Evolutionary conservation across 306 rosid species (phyloP).

Genomic region (Castanospermum australe): DNA sequence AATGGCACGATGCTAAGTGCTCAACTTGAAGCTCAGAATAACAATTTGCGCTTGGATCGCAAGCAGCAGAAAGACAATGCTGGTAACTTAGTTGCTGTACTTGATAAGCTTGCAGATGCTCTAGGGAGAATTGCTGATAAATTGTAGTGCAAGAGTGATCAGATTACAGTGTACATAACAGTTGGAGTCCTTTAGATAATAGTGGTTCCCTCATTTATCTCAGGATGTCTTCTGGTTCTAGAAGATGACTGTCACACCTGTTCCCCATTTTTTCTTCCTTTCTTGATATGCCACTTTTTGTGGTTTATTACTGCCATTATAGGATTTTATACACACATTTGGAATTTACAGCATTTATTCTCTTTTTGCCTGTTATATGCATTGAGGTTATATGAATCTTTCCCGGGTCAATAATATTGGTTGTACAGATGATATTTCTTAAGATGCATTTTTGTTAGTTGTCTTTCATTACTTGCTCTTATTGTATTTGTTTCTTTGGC

Average conservation of each 20-base stretch:
- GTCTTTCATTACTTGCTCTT: background rate
- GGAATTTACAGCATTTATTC: constrained; percentile 40
- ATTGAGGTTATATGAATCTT: constrained; percentile 31
- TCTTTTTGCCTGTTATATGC: constrained; percentile 16
- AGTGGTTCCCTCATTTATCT: constrained; percentile 42
- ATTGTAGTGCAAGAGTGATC: constrained; percentile 48
- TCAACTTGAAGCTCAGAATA: constrained; percentile 79
- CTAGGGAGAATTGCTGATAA: constrained; percentile 91
- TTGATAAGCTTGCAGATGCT: constrained; percentile 92
- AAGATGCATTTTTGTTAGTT: constrained; percentile 14
- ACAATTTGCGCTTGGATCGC: constrained; percentile 67
- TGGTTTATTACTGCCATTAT: constrained; percentile 38
- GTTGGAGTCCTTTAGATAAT: constrained; percentile 34
- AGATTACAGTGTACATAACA: constrained; percentile 59
- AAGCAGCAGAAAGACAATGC: constrained; percentile 84
- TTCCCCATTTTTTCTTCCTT: constrained; percentile 5
- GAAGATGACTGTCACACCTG: constrained; percentile 29
- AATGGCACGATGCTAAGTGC: constrained; percentile 74
- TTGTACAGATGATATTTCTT: constrained; percentile 31
- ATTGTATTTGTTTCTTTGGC: background rate
- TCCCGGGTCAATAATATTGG: constrained; percentile 21
- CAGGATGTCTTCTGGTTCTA: constrained; percentile 31
- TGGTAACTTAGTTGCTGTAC: constrained; percentile 72
- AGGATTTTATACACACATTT: constrained; percentile 43
- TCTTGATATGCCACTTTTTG: constrained; percentile 26